Percentiles rank a stretch among this genome's conserved stretches.
Evolutionary conservation across 192 early-diverging fungal species (phyloP).

Genomic region (Podila horticola): DNA sequence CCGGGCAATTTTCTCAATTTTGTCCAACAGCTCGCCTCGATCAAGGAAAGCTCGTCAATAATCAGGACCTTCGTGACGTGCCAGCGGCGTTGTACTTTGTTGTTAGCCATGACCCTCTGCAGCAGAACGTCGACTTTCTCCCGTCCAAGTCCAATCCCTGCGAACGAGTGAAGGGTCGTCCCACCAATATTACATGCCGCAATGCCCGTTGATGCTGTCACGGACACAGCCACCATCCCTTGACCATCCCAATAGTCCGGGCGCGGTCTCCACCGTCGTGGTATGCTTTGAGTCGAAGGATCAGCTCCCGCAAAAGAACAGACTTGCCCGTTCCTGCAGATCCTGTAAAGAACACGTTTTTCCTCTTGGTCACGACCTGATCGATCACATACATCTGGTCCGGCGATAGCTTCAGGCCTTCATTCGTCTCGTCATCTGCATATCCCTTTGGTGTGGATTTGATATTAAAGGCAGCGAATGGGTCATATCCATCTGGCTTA

Average conservation of each 20-base stretch:
- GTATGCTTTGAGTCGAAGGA: conserved; percentile 27
- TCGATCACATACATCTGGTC: conserved; percentile 43
- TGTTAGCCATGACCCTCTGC: conserved; percentile 19
- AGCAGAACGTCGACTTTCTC: conserved; percentile 23
- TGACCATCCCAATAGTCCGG: conserved; percentile 16
- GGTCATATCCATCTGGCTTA: too few relatives aligned
- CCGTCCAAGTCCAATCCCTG: conserved; percentile 73
- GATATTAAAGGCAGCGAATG: too few relatives aligned
- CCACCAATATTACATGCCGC: conserved; percentile 71
- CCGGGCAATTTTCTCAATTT: conserved; percentile 73
- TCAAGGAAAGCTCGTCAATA: conserved; percentile 86
- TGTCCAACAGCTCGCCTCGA: conserved; percentile 78
- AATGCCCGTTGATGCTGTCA: conserved; percentile 68
- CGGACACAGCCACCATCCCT: conserved; percentile 45
- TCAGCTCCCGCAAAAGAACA: conserved; percentile 48
- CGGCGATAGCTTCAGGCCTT: conserved; percentile 13
- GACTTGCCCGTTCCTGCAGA: conserved; percentile 63
- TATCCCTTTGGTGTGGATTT: too few relatives aligned
- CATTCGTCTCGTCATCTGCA: neutral
- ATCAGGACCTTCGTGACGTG: conserved; percentile 67
- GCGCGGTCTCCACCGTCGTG: conserved; percentile 4
- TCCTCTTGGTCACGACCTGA: conserved; percentile 42
- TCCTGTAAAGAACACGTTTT: conserved; percentile 69
- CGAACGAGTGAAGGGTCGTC: conserved; percentile 66
- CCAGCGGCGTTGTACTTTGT: conserved; percentile 66